Evolutionary conservation across 2,329 filamentous ascomycete species (phyloP), one percentile per base, ranked within the genome.

Genomic region (Epichloe gansuensis): DNA sequence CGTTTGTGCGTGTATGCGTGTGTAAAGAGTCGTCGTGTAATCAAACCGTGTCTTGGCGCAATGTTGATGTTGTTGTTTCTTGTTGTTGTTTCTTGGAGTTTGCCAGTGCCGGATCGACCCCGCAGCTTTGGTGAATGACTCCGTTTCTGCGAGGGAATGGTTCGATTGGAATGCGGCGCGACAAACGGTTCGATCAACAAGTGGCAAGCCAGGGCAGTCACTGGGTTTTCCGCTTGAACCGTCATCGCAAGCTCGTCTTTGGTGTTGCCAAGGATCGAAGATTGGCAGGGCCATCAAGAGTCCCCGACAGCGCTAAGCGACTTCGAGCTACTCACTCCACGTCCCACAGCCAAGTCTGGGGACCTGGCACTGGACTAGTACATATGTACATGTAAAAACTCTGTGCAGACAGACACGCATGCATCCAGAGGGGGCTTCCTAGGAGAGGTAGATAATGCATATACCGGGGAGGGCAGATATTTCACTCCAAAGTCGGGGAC

Each of bases 281-380:
- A 53, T 57, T 59, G 44, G 55, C 52, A 58, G 54, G 51, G 49
- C 41, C 49, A 59, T 58, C 58, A 59, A 57, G 52, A 55, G 53
- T 48, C 17, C 46, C 52, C 54, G 52, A 57, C 53, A 51, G 47
- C 55, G 57, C 58, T 56, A 57, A 45, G 17, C 54, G 50, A 44
- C 7, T 38, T 48, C 28, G 4, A 5, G 41, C 41, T 43, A 12
- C 41, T 31, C 9, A 11, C 9, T 8, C 8, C 8, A 31, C 7
- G 0, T 2, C 31, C 7, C 28, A 21, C 28, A 31, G 8, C 8
- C 28, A 9, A 31, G 28, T 31, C 9, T 1, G 28, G 28, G 6
- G 28, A 31, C 28, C 8, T 31, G 28, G 28, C 28, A 28, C 28
- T 31, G 28, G 7, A 8, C 28, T 9, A 31, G 28, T n/a, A n/a